Evolutionary conservation across 2,329 filamentous ascomycete genomes (phyloP).

Genomic region (Aureobasidium melanogenum): DNA sequence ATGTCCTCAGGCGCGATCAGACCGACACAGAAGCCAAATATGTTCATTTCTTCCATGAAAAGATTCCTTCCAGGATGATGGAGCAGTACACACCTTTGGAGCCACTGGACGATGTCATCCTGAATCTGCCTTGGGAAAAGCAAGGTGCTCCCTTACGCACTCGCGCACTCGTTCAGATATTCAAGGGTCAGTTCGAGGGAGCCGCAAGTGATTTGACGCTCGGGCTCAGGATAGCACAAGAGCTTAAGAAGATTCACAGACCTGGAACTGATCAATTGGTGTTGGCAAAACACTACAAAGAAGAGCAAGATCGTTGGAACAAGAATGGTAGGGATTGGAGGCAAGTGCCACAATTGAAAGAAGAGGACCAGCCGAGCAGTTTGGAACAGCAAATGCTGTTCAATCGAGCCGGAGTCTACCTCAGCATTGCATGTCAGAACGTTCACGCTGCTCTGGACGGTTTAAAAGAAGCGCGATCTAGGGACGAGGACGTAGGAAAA

Average conservation of each 20-base stretch:
- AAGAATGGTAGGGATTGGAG: slow-evolving; percentile 37
- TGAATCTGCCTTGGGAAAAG: slow-evolving; percentile 51
- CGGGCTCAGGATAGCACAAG: slow-evolving; percentile 50
- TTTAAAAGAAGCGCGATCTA: slow-evolving; percentile 28
- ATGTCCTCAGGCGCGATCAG: slow-evolving; percentile 63
- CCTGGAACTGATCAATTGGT: slow-evolving; percentile 44
- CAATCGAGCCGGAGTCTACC: slow-evolving; percentile 63
- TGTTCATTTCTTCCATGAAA: slow-evolving; percentile 89
- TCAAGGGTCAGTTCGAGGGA: slow-evolving; percentile 64
- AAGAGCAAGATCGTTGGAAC: slow-evolving; percentile 28
- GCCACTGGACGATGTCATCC: slow-evolving; percentile 59
- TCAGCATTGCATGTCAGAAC: slow-evolving; percentile 60
- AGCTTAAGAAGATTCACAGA: slow-evolving; percentile 33
- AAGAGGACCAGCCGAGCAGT: slow-evolving; percentile 63
- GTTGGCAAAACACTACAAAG: slow-evolving; percentile 36
- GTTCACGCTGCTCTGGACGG: slow-evolving; percentile 50
- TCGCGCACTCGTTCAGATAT: slow-evolving; percentile 62
- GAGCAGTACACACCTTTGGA: slow-evolving; percentile 62
- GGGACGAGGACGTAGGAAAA: slow-evolving; percentile 16
- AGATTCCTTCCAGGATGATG: slow-evolving; percentile 68
- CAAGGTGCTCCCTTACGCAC: slow-evolving; percentile 63
- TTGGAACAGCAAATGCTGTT: slow-evolving; percentile 68
- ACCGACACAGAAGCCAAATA: slow-evolving; percentile 66
- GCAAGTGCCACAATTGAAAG: slow-evolving; percentile 44
- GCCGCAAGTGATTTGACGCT: slow-evolving; percentile 62